phyloP scores from a whole-genome alignment of 352 stramenopile species.

The Globisporangium camurandrum region DNA sequence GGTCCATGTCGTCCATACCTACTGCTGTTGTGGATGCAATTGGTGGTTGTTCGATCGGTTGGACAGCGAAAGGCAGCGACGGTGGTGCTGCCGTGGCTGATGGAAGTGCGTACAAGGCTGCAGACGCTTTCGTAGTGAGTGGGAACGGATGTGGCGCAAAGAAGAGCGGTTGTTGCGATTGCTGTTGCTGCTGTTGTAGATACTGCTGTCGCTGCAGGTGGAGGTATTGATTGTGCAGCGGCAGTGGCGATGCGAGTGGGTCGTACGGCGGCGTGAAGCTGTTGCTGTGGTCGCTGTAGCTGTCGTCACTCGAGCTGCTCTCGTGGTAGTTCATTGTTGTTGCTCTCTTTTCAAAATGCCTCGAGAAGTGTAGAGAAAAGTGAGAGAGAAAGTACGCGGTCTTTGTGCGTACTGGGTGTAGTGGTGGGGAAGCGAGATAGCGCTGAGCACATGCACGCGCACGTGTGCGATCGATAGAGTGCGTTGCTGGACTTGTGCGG shows the following conservation, averaged over 20 bases:
- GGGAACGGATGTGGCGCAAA: not conserved
- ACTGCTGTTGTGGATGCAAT: not conserved
- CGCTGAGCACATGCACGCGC: too few species aligned
- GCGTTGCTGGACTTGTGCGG: too few species aligned
- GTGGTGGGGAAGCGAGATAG: too few species aligned
- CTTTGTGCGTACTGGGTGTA: too few species aligned
- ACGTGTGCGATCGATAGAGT: too few species aligned
- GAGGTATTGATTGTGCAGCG: not conserved
- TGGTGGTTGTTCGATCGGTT: not conserved
- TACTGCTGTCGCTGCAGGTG: not conserved
- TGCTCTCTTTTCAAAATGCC: too few species aligned
- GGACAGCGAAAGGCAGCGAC: not conserved
- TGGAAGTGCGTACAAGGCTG: not conserved
- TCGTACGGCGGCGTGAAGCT: not conserved
- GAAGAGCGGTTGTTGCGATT: not conserved
- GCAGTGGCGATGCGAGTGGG: not conserved
- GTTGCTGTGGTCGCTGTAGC: not conserved
- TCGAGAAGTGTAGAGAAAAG: too few species aligned
- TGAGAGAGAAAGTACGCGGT: too few species aligned
- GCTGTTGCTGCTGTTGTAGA: not conserved
- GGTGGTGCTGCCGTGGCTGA: not conserved
- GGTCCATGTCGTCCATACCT: slow-evolving; percentile 9
- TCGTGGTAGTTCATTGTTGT: not conserved
- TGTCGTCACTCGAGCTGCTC: not conserved
- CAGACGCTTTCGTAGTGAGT: not conserved